These are phyloP conservation scores for Corynascus novoguineensis DNA, from an alignment of 495 filamentous ascomycete species.

Conservation along the genomic window DNA sequence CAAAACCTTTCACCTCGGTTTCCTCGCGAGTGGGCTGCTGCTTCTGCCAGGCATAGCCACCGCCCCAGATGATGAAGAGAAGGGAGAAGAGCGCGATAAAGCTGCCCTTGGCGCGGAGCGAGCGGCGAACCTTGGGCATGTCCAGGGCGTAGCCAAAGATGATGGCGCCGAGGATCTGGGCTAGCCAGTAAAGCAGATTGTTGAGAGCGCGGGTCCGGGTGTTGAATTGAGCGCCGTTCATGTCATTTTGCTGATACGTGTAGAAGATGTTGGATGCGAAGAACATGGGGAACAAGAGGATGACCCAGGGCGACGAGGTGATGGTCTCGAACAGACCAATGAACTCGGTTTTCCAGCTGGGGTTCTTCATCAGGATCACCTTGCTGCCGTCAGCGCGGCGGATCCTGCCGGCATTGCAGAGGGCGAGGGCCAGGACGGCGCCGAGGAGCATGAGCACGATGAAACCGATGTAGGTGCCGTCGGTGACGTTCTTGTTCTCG, in stretches of 20 bases:
- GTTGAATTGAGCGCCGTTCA: slow-evolving; percentile 70
- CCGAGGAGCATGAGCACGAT: slow-evolving; percentile 77
- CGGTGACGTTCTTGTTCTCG: slow-evolving; percentile 55
- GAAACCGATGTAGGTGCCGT: slow-evolving; percentile 89
- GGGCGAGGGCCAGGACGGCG: slow-evolving; percentile 61
- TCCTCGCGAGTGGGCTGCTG: slow-evolving; percentile 49
- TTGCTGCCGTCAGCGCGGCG: slow-evolving; percentile 70
- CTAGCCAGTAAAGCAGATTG: slow-evolving; percentile 76
- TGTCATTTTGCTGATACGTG: slow-evolving; percentile 59
- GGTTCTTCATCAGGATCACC: slow-evolving; percentile 82
- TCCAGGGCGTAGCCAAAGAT: slow-evolving; percentile 76
- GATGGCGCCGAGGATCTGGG: slow-evolving; percentile 81
- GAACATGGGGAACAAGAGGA: slow-evolving; percentile 86
- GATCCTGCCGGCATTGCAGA: slow-evolving; percentile 73
- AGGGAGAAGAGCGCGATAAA: slow-evolving; percentile 62
- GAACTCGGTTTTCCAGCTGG: slow-evolving; percentile 74
- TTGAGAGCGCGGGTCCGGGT: slow-evolving; percentile 79
- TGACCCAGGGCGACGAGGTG: slow-evolving; percentile 64
- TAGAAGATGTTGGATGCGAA: slow-evolving; percentile 77
- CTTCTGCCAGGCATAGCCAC: slow-evolving; percentile 75
- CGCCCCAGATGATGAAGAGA: slow-evolving; percentile 82
- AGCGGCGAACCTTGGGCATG: slow-evolving; percentile 55
- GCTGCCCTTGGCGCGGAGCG: slow-evolving; percentile 66
- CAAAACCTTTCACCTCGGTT: slow-evolving; percentile 29
- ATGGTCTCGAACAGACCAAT: slow-evolving; percentile 73